Base-by-base conservation (phyloP, 805 yeast species). In the Maudiozyma saulgeensis region DNA sequence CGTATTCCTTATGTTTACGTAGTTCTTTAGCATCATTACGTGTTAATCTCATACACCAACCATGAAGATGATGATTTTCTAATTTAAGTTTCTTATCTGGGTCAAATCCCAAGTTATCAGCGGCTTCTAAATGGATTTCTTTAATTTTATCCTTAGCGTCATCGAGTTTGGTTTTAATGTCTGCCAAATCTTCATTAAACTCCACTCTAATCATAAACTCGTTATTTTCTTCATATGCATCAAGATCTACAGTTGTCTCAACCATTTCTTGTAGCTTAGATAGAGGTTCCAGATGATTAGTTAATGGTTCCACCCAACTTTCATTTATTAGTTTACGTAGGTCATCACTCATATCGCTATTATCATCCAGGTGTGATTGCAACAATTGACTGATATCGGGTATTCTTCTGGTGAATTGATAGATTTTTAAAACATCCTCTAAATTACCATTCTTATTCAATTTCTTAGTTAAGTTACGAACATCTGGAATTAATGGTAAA, bases 31-130 rank as follows among this genome's bases (percentile, higher is more conserved):
- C 90, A 60, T 93, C 98, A 49, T 80, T 82, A 65, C 99, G 78
- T 1, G 99, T 93, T 21, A 93, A 77, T 57, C 98, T 75, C 75
- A 91, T 79, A 65, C 96, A 88, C 95, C 96, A 90, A 19, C 97
- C 97, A 65, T 87, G 95, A 26, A 77, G 79, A 53, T 78, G 85
- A 62, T 91, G 96, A 49, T 84, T 80, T 63, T 93, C 99, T 45
- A 93, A 69, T 64, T 93, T 93, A 55, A 93, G 74, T 65, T 89
- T 89, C 69, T 89, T 88, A 50, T 87, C 96, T 3, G 84, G 73
- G 51, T 90, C 98, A 67, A 89, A 79, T 13, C 78, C 77, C 37
- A 93, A 75, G 56, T 84, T 93, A 34, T 82, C 86, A 1, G 84
- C 87, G 3, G 81, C 81, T 6, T 75, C 74, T 41, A 70, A 63